phyloP scores from a whole-genome alignment of 192 early-diverging fungal species.

The Paraglomus occultum region DNA sequence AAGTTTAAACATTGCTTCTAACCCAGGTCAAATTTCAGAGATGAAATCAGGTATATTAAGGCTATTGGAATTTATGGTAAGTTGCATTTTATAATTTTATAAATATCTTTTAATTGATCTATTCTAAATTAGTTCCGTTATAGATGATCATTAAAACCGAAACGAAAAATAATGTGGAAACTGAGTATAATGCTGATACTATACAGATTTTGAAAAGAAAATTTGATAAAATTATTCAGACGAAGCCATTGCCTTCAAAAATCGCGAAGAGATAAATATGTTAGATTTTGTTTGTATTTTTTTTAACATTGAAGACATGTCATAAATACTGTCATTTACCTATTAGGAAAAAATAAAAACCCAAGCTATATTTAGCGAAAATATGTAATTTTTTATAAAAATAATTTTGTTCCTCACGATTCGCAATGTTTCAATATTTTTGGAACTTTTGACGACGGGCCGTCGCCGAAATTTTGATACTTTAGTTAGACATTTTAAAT shows the following conservation, averaged over 20 bases:
- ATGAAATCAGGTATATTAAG: conserved; percentile 22
- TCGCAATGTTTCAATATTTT: no score
- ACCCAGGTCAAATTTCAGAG: neutral
- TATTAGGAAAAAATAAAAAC: no score
- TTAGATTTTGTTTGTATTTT: no score
- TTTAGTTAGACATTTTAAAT: conserved; percentile 26
- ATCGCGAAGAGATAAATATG: no score
- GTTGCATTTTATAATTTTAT: conserved; percentile 27
- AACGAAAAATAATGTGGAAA: neutral
- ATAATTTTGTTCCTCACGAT: no score
- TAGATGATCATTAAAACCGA: neutral
- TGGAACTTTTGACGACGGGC: conserved; percentile 15
- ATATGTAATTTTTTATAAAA: no score
- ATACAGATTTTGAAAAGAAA: conserved; percentile 17
- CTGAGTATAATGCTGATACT: conserved; percentile 9
- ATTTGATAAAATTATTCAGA: neutral
- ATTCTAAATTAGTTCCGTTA: conserved; percentile 16
- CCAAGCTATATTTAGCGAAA: no score
- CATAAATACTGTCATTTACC: no score
- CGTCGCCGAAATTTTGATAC: conserved; percentile 15
- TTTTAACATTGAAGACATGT: no score
- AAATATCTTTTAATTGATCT: neutral
- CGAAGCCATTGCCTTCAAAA: neutral
- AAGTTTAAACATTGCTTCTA: conserved; percentile 12
- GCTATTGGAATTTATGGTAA: conserved; percentile 24